Evolutionary conservation across 768 basidiomycete genomes (phyloP).

Genomic region (Pulveroboletus sp.): DNA sequence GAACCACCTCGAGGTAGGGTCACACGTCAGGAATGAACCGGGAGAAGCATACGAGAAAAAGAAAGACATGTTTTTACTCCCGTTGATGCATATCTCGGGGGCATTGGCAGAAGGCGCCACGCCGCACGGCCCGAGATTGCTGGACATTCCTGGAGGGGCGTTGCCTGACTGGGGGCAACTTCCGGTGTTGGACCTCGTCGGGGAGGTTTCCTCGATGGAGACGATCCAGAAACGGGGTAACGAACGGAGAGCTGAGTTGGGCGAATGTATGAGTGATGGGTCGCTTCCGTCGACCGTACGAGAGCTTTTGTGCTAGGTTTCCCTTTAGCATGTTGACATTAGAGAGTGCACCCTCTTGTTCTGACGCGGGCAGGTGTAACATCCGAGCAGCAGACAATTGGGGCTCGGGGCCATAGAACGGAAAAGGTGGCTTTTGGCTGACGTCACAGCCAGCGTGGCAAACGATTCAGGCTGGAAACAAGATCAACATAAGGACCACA

Average conservation of each 20-base stretch:
- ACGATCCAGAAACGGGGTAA: constrained; percentile 34
- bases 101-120: constrained; percentile 9
- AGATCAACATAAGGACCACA: constrained; percentile 9
- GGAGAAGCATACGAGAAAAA: constrained; percentile 46
- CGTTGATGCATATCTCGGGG: constrained; percentile 50
- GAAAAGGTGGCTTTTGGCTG: no score
- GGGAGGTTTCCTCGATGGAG: constrained; percentile 36
- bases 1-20: constrained; percentile 84
- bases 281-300: constrained; percentile 22
- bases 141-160: constrained; percentile 52
- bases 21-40: constrained; percentile 64
- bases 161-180: constrained; percentile 52
- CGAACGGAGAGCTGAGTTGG: constrained; percentile 32
- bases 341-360: not conserved
- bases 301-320: constrained; percentile 19
- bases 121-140: constrained; percentile 31
- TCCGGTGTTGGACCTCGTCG: constrained; percentile 69
- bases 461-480: not conserved
- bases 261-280: constrained; percentile 24
- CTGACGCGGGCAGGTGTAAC: no score
- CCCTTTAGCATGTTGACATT: constrained; percentile 4
- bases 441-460: no score
- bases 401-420: no score
- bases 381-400: no score
- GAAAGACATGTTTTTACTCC: constrained; percentile 60